Evolutionary conservation across 2,329 filamentous ascomycete species (phyloP).

Genomic region (Aspergillus floridensis): DNA sequence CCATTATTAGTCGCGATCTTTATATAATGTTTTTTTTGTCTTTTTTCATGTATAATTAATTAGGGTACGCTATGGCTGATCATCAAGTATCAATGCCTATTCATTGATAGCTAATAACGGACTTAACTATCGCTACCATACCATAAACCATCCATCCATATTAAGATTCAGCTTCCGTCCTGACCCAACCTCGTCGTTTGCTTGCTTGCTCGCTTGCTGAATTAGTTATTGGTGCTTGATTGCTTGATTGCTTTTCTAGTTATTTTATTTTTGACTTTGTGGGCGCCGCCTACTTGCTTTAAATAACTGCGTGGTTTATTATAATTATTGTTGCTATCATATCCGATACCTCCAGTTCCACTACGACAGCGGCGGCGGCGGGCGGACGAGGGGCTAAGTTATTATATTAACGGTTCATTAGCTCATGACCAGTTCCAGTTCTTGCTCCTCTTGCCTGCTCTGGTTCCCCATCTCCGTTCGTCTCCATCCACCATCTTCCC

Average conservation of each 20-base stretch:
- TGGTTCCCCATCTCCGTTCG: background rate
- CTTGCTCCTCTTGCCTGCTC: background rate
- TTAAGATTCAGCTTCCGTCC: background rate
- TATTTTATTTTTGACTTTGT: too few relatives aligned
- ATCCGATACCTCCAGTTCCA: background rate
- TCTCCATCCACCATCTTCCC: background rate
- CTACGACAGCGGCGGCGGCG: background rate
- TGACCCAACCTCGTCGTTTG: background rate
- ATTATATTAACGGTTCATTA: background rate
- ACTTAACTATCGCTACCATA: too few relatives aligned
- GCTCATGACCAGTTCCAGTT: background rate
- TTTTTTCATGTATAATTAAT: background rate
- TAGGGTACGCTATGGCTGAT: background rate
- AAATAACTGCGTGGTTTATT: background rate
- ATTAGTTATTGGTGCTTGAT: background rate
- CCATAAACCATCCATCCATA: background rate
- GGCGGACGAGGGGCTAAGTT: background rate
- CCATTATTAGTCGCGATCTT: background rate
- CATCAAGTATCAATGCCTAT: background rate
- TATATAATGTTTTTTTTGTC: background rate
- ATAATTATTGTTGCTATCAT: background rate
- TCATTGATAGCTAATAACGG: background rate
- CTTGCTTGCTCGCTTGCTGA: background rate
- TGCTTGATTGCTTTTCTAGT: background rate
- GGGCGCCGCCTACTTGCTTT: background rate